Evolutionary conservation across 2,329 filamentous ascomycete species (phyloP), one percentile per base, ranked within the genome.

Genomic region (Keithomyces neogunnii): DNA sequence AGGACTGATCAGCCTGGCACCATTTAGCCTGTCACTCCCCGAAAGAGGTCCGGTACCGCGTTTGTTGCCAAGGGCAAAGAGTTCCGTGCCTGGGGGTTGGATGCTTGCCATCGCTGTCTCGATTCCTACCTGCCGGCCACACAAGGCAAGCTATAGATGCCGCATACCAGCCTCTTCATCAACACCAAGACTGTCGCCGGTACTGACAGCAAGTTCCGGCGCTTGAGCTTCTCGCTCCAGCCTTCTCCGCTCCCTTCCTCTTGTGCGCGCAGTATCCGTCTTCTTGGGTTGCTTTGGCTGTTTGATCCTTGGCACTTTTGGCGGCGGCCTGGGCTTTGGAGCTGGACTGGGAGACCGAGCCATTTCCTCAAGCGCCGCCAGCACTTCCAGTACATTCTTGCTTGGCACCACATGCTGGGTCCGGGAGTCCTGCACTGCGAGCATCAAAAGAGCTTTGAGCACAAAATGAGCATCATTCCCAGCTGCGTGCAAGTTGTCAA

Each of bases 381-480:
- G 47, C 28, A 48, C 36, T 48, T 48, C 36, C 13, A 48, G 36
- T 19, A 45, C 43, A 9, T 28, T 36, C 28, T 48, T 42, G 47
- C 47, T 42, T 42, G 47, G 29, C 10, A 48, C 47, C 9, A 42
- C 29, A 32, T 33, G 36, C 47, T 48, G 36, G 28, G 28, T 31
- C 28, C 36, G 36, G 33, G 47, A 19, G 47, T 48, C 36, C 5
- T n/a, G 36, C 32, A 42, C 36, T 19, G 47, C 47, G 19, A 42
- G 33, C 11, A 26, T 26, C 3, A 33, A 43, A 7, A 43, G 47
- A 48, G 47, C 47, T n/a, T 35, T 43, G 28, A 42, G 47, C 35
- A 42, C 9, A 42, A 35, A 43, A 29, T 42, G 38, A 42, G 47
- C 47, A 43, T 48, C 29, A 19, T 42, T 43, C 28, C 47, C 38